Evolutionary conservation across 2,329 filamentous ascomycete genomes (phyloP).

Genomic region (Lasiodiplodia sp.): DNA sequence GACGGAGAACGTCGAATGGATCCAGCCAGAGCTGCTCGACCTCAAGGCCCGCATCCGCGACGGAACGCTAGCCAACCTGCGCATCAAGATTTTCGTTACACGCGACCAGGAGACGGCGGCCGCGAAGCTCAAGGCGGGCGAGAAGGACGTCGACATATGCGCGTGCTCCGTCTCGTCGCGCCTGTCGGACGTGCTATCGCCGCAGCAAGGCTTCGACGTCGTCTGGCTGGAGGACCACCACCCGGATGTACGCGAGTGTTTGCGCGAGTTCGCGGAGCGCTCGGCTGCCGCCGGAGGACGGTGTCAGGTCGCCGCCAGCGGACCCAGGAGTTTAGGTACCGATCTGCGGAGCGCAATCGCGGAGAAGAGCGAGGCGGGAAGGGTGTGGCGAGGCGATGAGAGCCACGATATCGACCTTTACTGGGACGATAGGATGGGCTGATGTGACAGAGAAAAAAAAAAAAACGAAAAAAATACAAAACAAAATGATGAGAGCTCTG

Average conservation of each 20-base stretch:
- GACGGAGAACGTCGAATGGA: conserved; percentile 44
- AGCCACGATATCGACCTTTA: conserved; percentile 41
- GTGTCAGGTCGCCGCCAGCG: conserved; percentile 43
- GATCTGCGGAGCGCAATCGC: conserved; percentile 44
- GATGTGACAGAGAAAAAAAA: not conserved
- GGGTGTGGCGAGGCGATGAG: conserved; percentile 44
- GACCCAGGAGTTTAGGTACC: conserved; percentile 43
- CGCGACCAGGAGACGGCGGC: conserved; percentile 19
- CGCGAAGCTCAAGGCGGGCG: not conserved
- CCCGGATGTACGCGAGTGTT: conserved; percentile 34
- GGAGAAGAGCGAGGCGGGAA: conserved; percentile 39
- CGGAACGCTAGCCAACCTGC: conserved; percentile 13
- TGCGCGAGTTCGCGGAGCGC: conserved; percentile 38
- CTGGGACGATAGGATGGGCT: conserved; percentile 43
- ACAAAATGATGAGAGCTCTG: not conserved
- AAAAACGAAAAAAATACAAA: not conserved
- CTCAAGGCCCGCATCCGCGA: conserved; percentile 33
- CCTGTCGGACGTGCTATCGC: conserved; percentile 10
- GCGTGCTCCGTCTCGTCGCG: conserved; percentile 13
- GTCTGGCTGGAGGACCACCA: conserved; percentile 38
- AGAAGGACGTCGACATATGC: conserved; percentile 14
- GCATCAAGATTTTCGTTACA: conserved; percentile 25
- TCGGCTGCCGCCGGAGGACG: conserved; percentile 35
- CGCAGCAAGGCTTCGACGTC: conserved; percentile 34
- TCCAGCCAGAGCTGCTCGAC: conserved; percentile 42